phyloP scores from a whole-genome alignment of 805 yeast genomes.

The Zygoascus tannicola region DNA sequence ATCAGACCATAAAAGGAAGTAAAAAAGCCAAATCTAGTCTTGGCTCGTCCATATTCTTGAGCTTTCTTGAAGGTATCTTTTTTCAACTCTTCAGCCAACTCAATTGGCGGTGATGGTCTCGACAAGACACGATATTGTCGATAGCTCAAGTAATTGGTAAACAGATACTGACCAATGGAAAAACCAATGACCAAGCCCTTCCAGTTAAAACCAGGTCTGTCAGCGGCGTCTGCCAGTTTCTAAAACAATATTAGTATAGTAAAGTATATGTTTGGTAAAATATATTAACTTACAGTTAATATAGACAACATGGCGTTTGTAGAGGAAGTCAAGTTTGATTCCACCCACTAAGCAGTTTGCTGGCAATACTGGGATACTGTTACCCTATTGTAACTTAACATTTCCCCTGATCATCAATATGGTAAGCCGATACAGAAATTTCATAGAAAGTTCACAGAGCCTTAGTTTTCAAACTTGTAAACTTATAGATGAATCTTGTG shows the following conservation, averaged over 20 bases:
- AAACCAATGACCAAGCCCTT: conserved; percentile 64
- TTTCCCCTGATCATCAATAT: too few species aligned
- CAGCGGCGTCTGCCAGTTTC: conserved; percentile 43
- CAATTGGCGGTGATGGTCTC: conserved; percentile 51
- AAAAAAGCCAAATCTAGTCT: conserved; percentile 58
- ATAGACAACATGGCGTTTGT: neutral
- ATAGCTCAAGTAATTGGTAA: conserved; percentile 62
- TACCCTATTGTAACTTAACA: too few species aligned
- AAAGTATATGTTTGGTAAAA: too few species aligned
- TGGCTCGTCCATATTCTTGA: conserved; percentile 70
- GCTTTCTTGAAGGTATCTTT: conserved; percentile 67
- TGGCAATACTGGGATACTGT: too few species aligned
- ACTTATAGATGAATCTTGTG: too few species aligned
- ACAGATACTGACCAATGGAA: conserved; percentile 62
- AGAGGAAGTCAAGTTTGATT: neutral
- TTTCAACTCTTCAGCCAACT: conserved; percentile 59
- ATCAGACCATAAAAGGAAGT: conserved; percentile 41
- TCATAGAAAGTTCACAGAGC: too few species aligned
- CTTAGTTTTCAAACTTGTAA: too few species aligned
- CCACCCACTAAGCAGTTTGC: too few species aligned
- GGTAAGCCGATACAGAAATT: too few species aligned
- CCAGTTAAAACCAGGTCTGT: conserved; percentile 70
- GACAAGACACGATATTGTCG: conserved; percentile 69
- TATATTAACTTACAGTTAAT: neutral
- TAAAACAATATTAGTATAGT: neutral